Evolutionary conservation across 495 filamentous ascomycete species (phyloP), one percentile per base, ranked within the genome.

Genomic region (Penicillium roqueforti): DNA sequence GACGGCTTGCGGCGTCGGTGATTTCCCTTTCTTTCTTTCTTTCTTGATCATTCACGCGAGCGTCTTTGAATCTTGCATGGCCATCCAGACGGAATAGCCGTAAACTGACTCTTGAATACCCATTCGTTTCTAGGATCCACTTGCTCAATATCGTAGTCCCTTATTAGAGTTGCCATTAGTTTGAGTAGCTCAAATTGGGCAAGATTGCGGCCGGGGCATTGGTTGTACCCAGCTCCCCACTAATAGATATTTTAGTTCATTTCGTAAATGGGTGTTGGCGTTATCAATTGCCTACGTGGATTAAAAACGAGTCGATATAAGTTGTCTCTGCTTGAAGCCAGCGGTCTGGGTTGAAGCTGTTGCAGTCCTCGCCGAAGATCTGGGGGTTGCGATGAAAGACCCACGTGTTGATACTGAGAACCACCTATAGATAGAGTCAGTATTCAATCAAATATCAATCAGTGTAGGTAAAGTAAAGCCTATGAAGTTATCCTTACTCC

Each of bases 141-240:
- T 43, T 68, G 67, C 38, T 67, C 52, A 42, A 80, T 63, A 3
- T 74, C 66, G 53, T 68, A 77, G 47, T 79, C 75, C 36, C 69
- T 63, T 13, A 75, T 48, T 10, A 78, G 20, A 0, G 68, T 75
- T 3, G 72, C 63, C 1, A 63, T 45, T 10, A 75, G 56, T 57
- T 79, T 81, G 19, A 47, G 63, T 18, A 81, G 49, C 54, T 81
- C 72, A 13, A 78, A 70, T 20, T 70, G 65, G 11, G 77, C 77
- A n/a, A 79, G 53, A 36, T 78, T 66, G 9, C 66, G 65, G 1
- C 76, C 76, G 0, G 72, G 75, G 40, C 75, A 80, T 20, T 58
- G 53, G 31, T 66, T 72, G 53, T 74, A 80, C 5, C 76, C 76
- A 0, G 63, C 60, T 16, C 71, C 73, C 57, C 69, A 79, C 70